phyloP scores from a whole-genome alignment of 139 green algal genomes.

The Chlamydomonas urium region DNA sequence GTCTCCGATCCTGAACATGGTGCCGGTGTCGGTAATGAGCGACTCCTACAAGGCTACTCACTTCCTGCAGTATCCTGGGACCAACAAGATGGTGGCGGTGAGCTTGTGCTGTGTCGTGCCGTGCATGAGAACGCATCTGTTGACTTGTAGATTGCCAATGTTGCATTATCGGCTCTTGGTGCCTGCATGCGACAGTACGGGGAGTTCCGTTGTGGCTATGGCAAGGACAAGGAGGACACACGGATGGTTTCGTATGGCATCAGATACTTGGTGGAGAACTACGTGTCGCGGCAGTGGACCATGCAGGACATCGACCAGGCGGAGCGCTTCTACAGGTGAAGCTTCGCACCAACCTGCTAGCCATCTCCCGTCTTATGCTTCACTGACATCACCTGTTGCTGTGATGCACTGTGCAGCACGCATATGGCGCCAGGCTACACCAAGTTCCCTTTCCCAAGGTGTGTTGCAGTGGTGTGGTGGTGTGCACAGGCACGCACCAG shows the following conservation, averaged over 20 bases:
- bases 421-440: slow-evolving; percentile 63
- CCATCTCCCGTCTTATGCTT: no score
- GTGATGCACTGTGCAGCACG: slow-evolving; percentile 44
- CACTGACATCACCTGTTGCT: neutral
- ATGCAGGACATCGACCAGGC: slow-evolving; percentile 72
- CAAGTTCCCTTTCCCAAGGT: slow-evolving; percentile 74
- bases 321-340: slow-evolving; percentile 71
- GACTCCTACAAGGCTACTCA: slow-evolving; percentile 82
- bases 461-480: no score
- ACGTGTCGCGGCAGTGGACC: slow-evolving; percentile 75
- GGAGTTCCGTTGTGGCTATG: slow-evolving; percentile 76
- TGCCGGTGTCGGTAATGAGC: slow-evolving; percentile 48
- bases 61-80: slow-evolving; percentile 69
- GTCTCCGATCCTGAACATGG: neutral
- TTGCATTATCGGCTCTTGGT: no score
- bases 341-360: neutral
- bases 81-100: slow-evolving; percentile 77
- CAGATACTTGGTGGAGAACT: slow-evolving; percentile 79
- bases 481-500: no score
- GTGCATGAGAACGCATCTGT: no score
- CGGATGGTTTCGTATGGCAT: slow-evolving; percentile 76
- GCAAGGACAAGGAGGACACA: slow-evolving; percentile 71
- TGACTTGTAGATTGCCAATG: no score
- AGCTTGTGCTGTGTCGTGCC: slow-evolving; percentile 16
- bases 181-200: slow-evolving; percentile 87